Base-by-base conservation (phyloP, 805 yeast genomes). In the Tetrapisispora iriomotensis region DNA sequence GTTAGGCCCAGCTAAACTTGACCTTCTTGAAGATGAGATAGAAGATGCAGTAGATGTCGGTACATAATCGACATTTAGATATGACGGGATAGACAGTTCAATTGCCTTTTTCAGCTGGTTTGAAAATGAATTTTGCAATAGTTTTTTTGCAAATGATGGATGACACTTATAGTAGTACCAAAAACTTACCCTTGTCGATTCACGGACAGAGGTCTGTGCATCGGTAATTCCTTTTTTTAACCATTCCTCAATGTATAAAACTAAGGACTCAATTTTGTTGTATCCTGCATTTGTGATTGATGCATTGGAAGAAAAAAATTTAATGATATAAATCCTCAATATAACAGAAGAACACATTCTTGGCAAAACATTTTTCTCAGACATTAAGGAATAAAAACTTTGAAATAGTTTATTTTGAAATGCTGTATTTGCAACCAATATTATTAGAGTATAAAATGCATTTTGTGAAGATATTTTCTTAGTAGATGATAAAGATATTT, bases 121-220 rank as follows among this genome's bases (percentile, higher is more conserved):
- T 2, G 55, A 48, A 20, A 57, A 48, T 4, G 55, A 49, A 19
- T 46, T 50, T 8, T 41, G 44, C 12, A 67, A 46, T 8, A 75
- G 43, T 13, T 45, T 46, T 13, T 70, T 73, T 0, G 78, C 82
- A 12, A 65, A 61, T 0, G 59, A 51, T 0, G 84, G 82, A 61
- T 75, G 81, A 6, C 69, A 51, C 17, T 64, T 66, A 47, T 69
- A 70, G 40, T 75, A 71, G 12, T 72, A 65, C 96, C 96, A 88
- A 51, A 71, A 90, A 0, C 86, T 68, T 3, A 67, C 64, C 54
- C 95, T 72, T 65, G 80, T 82, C 0, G 75, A 65, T 49, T 78
- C 94, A 46, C 96, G 70, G 0, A 84, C 96, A 0, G 73, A 64
- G 0, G 88, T 85, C 42, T 82, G 81, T 0, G 95, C 84, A 56